These are phyloP conservation scores for Pseudozyma sp. DNA, from an alignment of 1,284 basidiomycete genomes.

Conservation along the genomic window DNA sequence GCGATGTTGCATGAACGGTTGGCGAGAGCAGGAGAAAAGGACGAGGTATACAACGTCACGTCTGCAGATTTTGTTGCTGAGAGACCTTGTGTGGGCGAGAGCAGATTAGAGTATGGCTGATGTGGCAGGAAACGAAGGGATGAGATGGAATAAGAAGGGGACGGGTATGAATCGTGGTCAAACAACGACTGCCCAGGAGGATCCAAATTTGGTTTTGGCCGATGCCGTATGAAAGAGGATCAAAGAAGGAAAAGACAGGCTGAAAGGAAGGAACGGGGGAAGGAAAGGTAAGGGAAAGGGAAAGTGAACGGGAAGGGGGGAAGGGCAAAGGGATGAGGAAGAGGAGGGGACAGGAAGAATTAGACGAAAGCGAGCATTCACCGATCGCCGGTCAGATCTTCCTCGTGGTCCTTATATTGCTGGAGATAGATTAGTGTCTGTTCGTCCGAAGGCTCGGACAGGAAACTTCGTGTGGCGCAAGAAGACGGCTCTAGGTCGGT, in stretches of 20 bases:
- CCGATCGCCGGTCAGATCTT: neutral
- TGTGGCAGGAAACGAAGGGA: neutral
- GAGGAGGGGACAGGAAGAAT: neutral
- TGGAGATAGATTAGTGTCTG: neutral
- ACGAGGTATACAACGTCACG: neutral
- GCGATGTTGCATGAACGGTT: neutral
- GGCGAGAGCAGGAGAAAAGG: neutral
- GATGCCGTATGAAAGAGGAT: neutral
- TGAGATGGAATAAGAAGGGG: neutral
- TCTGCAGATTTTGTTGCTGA: neutral
- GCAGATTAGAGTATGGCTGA: neutral
- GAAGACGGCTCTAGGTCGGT: neutral
- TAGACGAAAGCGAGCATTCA: neutral
- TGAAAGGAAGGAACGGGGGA: neutral
- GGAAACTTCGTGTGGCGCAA: neutral
- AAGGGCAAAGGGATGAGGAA: neutral
- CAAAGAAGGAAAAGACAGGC: neutral
- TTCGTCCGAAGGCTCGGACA: neutral
- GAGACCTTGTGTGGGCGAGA: neutral
- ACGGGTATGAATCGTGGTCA: neutral
- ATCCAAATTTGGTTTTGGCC: too few species aligned
- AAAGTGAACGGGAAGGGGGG: neutral
- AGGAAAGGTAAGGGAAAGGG: neutral
- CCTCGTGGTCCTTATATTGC: slow-evolving; percentile 5
- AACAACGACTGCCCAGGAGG: too few species aligned